A percentile compares a stretch with the other conserved stretches of the same genome.
These are phyloP conservation scores for Petrea volubilis DNA, from an alignment of 257 asterid genomes.

Conservation along the genomic window DNA sequence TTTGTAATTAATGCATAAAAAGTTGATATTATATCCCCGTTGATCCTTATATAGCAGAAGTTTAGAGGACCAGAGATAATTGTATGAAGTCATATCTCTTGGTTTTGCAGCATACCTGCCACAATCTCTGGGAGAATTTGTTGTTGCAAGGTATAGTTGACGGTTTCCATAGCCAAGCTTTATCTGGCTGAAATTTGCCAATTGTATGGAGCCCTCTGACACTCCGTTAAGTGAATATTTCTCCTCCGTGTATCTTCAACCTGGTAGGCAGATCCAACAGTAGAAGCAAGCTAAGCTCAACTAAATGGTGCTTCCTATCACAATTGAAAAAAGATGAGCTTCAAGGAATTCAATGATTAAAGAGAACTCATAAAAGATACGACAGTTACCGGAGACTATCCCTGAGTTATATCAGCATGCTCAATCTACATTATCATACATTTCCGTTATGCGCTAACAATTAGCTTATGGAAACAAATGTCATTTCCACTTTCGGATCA, in stretches of 20 bases:
- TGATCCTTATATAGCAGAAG: neutral
- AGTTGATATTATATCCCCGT: neutral
- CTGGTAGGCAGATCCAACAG: neutral
- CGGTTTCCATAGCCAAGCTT: too few species aligned
- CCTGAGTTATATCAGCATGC: neutral
- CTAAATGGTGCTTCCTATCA: conserved; percentile 13
- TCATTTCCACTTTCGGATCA: neutral
- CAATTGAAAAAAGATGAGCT: conserved; percentile 11
- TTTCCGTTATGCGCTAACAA: neutral
- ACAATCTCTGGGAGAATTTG: neutral
- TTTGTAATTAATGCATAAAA: neutral
- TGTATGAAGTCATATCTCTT: neutral
- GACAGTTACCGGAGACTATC: conserved; percentile 10
- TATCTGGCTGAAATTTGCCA: neutral
- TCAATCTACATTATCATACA: neutral
- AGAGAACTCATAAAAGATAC: neutral
- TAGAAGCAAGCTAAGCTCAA: conserved; percentile 13
- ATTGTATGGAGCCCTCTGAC: neutral
- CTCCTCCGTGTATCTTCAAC: neutral
- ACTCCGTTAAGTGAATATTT: neutral
- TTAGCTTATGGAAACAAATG: neutral
- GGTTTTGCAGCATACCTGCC: conserved; percentile 12
- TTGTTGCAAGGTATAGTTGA: conserved; percentile 5
- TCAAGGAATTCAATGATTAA: neutral
- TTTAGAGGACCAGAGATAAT: neutral